A percentile compares a stretch with the other conserved stretches of the same genome.
These are phyloP conservation scores for Citrus reticulata DNA, from an alignment of 345 rosid species.

Conservation along the genomic window DNA sequence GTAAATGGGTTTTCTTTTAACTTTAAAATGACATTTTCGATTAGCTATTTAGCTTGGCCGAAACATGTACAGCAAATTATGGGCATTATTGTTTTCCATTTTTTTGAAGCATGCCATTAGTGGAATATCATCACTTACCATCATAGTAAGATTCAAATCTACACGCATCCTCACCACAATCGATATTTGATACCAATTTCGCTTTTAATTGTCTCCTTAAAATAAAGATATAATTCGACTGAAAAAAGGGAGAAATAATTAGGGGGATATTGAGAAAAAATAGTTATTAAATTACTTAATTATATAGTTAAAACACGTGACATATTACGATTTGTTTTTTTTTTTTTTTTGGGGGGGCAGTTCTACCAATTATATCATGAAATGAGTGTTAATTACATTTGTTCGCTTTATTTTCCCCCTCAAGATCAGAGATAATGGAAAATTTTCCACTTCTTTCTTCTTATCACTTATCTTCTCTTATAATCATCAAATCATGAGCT, in stretches of 20 bases:
- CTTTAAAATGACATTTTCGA: background rate
- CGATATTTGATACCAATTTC: background rate
- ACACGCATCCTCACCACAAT: background rate
- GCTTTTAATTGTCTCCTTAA: too few species aligned
- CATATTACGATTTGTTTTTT: too few species aligned
- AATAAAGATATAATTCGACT: too few species aligned
- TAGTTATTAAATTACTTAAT: too few species aligned
- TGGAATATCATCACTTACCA: background rate
- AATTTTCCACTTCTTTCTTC: background rate
- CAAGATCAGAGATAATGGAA: too few species aligned
- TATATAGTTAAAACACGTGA: background rate
- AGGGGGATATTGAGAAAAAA: too few species aligned
- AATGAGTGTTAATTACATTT: too few species aligned
- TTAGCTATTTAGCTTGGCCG: background rate
- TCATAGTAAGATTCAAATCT: background rate
- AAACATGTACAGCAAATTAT: background rate
- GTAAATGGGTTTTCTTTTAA: background rate
- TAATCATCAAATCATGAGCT: background rate
- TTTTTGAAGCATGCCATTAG: background rate
- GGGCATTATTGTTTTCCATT: background rate
- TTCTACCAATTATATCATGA: too few species aligned
- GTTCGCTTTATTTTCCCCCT: background rate
- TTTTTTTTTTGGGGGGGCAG: too few species aligned
- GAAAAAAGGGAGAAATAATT: too few species aligned
- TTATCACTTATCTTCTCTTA: background rate